A percentile compares a stretch with the other conserved stretches of the same genome.
phyloP scores from a whole-genome alignment of 2,329 filamentous ascomycete genomes.

The Elsinoe arachidis region DNA sequence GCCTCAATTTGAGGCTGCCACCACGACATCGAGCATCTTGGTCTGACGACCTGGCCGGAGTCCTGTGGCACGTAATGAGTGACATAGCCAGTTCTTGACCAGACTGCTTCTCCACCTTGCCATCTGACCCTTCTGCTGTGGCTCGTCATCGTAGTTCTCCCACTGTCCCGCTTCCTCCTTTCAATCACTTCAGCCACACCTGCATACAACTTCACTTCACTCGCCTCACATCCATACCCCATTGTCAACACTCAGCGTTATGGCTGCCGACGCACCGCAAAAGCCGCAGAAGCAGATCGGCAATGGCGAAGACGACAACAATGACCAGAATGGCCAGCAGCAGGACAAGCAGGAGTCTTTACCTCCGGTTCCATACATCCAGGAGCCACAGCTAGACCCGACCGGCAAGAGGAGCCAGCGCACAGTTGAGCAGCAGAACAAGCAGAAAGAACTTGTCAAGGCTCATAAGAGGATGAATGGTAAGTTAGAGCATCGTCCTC shows the following conservation, averaged over 20 bases:
- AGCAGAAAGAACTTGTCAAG: conserved; percentile 32
- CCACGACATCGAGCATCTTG: background rate
- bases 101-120: conserved; percentile 1
- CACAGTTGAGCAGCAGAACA: conserved; percentile 39
- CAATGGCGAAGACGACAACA: background rate
- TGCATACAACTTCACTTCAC: background rate
- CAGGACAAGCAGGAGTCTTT: conserved; percentile 9
- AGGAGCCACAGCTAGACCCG: conserved; percentile 13
- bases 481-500: background rate
- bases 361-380: conserved; percentile 11
- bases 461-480: background rate
- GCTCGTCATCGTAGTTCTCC: conserved; percentile 6
- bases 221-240: background rate
- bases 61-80: conserved; percentile 11
- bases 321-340: conserved; percentile 5
- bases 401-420: conserved; percentile 23
- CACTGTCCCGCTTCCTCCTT: background rate
- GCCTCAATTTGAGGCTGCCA: conserved; percentile 8
- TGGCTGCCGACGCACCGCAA: conserved; percentile 9
- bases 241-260: background rate
- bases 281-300: conserved; percentile 10
- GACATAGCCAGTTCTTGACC: conserved; percentile 9
- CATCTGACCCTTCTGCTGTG: conserved; percentile 7
- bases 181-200: conserved; percentile 9
- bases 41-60: background rate